These are phyloP conservation scores for Plantago coronopus DNA, from an alignment of 305 asterid species.

Conservation along the genomic window DNA sequence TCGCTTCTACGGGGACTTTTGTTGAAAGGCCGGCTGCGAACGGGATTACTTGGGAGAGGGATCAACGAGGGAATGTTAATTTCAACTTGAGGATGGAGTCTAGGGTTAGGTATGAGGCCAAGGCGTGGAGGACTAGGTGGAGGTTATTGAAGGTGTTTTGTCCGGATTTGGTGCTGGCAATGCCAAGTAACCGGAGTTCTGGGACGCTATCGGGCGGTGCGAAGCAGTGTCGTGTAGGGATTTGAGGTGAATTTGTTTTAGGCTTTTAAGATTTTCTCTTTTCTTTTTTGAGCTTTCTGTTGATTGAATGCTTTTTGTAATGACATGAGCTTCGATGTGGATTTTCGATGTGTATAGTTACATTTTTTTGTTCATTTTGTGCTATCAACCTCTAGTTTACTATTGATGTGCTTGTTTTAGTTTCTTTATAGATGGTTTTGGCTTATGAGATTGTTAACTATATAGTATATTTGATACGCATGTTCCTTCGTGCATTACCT, in stretches of 20 bases:
- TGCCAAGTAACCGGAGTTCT: slow-evolving; percentile 35
- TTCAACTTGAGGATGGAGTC: slow-evolving; percentile 60
- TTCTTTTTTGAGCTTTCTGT: too few species aligned
- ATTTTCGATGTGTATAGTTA: not conserved
- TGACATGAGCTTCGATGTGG: slow-evolving; percentile 23
- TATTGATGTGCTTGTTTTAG: too few species aligned
- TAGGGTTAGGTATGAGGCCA: slow-evolving; percentile 57
- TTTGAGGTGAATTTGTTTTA: slow-evolving; percentile 42
- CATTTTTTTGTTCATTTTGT: too few species aligned
- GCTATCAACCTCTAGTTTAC: too few species aligned
- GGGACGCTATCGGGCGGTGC: slow-evolving; percentile 56
- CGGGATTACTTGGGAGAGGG: slow-evolving; percentile 46
- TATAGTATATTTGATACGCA: too few species aligned
- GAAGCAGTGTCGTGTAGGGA: slow-evolving; percentile 55
- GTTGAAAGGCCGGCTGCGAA: slow-evolving; percentile 38
- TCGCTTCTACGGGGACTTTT: slow-evolving; percentile 53
- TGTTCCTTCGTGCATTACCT: too few species aligned
- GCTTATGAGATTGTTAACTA: too few species aligned
- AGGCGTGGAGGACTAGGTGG: slow-evolving; percentile 69
- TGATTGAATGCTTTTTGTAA: slow-evolving; percentile 22
- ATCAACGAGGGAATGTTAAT: slow-evolving; percentile 26
- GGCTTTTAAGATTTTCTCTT: not conserved
- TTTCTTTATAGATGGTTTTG: too few species aligned
- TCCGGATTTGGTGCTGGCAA: slow-evolving; percentile 47
- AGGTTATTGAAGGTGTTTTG: slow-evolving; percentile 66